These are phyloP conservation scores for Prunus salicina DNA, from an alignment of 306 rosid species.

Conservation along the genomic window DNA sequence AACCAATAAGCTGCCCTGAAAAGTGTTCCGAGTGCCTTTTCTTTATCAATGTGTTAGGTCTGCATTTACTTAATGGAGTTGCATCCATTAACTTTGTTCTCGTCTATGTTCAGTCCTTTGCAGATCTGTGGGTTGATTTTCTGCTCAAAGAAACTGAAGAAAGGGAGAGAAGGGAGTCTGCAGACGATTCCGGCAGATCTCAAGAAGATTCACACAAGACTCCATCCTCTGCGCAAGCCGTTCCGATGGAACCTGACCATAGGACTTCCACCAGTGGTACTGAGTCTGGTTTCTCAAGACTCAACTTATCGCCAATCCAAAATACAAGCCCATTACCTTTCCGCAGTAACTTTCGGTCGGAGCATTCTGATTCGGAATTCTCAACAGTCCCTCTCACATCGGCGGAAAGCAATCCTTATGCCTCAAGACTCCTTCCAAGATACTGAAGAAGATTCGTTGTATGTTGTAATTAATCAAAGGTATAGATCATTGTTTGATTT, in stretches of 20 bases:
- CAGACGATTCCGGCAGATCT: slow-evolving; percentile 35
- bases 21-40: too few species aligned
- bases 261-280: slow-evolving; percentile 35
- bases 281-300: slow-evolving; percentile 28
- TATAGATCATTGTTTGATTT: slow-evolving; percentile 43
- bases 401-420: slow-evolving; percentile 48
- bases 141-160: slow-evolving; percentile 92
- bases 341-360: slow-evolving; percentile 45
- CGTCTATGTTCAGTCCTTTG: slow-evolving; percentile 71
- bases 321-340: slow-evolving; percentile 30
- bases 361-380: slow-evolving; percentile 69
- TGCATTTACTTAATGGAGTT: background rate
- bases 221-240: slow-evolving; percentile 14
- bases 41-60: too few species aligned
- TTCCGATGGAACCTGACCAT: slow-evolving; percentile 28
- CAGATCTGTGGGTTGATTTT: slow-evolving; percentile 99
- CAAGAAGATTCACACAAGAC: slow-evolving; percentile 40
- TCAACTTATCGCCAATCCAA: slow-evolving; percentile 37
- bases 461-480: slow-evolving; percentile 61
- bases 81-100: slow-evolving; percentile 5
- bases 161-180: slow-evolving; percentile 68
- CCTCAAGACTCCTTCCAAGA: slow-evolving; percentile 49
- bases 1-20: too few species aligned
- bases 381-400: slow-evolving; percentile 87
- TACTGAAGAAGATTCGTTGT: slow-evolving; percentile 34